These are phyloP conservation scores for Mercurialis annua DNA, from an alignment of 345 rosid genomes.

Conservation along the genomic window DNA sequence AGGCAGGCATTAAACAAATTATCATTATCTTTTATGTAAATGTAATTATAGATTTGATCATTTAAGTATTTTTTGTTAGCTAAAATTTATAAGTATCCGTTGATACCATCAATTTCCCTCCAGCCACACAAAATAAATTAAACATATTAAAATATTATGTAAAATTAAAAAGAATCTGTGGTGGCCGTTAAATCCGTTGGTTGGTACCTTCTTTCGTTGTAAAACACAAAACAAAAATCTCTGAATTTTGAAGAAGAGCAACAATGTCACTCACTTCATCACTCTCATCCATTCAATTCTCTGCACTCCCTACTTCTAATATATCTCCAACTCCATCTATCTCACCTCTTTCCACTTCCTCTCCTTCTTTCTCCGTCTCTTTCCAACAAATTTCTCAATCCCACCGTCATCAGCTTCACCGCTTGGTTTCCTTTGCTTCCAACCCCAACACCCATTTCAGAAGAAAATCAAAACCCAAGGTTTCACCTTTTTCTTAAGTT, in stretches of 20 bases:
- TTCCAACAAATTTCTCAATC: constrained; percentile 16
- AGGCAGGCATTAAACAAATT: no score
- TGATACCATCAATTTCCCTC: background rate
- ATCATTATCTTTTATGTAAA: no score
- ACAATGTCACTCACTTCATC: constrained; percentile 36
- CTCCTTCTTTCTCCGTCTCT: constrained; percentile 24
- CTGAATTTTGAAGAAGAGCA: background rate
- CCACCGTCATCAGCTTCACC: constrained; percentile 19
- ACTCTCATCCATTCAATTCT: constrained; percentile 27
- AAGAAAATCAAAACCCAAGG: constrained; percentile 34
- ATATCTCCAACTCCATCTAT: constrained; percentile 15
- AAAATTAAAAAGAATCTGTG: constrained; percentile 22
- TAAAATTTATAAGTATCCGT: no score
- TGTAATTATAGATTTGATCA: no score
- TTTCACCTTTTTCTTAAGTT: constrained; percentile 3
- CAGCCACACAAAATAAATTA: background rate
- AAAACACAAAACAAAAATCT: background rate
- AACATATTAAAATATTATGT: background rate
- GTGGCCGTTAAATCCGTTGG: constrained; percentile 36
- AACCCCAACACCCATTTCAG: constrained; percentile 20
- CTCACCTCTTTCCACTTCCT: constrained; percentile 16
- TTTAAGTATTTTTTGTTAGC: no score
- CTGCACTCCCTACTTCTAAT: constrained; percentile 25
- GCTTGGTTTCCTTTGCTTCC: constrained; percentile 29
- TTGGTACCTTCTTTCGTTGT: background rate